Evolutionary conservation across 1,284 basidiomycete species (phyloP).

Genomic region (Cutaneotrichosporon sp.): DNA sequence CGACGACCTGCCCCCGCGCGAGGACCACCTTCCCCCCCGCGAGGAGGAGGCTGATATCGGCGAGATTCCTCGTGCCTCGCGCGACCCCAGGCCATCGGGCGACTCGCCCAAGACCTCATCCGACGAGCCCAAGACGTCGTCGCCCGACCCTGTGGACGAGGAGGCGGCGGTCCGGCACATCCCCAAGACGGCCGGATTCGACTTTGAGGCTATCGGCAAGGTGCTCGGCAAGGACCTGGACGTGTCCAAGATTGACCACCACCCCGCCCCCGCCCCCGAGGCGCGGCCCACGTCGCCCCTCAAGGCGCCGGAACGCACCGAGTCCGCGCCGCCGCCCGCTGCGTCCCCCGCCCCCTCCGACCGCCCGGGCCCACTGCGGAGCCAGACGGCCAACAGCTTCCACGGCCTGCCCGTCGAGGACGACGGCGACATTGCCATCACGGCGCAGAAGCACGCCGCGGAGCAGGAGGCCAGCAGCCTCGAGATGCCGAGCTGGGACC

Average conservation of each 20-base stretch:
- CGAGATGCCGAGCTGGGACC: conserved; percentile 34
- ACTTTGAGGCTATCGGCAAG: conserved; percentile 52
- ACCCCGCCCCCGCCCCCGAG: conserved; percentile 1
- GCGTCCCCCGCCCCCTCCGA: conserved; percentile 8
- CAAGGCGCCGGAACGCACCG: conserved; percentile 25
- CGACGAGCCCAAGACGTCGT: not conserved
- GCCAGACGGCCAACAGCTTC: conserved; percentile 4
- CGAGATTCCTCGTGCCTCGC: conserved; percentile 12
- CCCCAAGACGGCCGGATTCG: conserved; percentile 49
- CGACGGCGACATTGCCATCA: conserved; percentile 36
- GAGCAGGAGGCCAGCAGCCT: conserved; percentile 12
- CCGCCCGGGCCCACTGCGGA: not conserved
- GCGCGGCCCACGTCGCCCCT: not conserved
- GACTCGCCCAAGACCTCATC: conserved; percentile 10
- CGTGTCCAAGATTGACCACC: conserved; percentile 33
- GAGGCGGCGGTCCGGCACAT: conserved; percentile 34
- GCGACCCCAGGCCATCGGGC: conserved; percentile 3
- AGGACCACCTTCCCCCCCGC: conserved; percentile 31
- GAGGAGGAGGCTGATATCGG: conserved; percentile 32
- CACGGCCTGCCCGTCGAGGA: conserved; percentile 28
- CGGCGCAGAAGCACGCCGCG: conserved; percentile 12
- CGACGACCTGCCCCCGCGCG: conserved; percentile 48
- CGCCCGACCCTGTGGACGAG: conserved; percentile 23
- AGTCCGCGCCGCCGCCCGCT: conserved; percentile 30
- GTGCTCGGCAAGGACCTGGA: conserved; percentile 55